phyloP scores from a whole-genome alignment of 2,329 filamentous ascomycete species.

The Aspergillus sp. region DNA sequence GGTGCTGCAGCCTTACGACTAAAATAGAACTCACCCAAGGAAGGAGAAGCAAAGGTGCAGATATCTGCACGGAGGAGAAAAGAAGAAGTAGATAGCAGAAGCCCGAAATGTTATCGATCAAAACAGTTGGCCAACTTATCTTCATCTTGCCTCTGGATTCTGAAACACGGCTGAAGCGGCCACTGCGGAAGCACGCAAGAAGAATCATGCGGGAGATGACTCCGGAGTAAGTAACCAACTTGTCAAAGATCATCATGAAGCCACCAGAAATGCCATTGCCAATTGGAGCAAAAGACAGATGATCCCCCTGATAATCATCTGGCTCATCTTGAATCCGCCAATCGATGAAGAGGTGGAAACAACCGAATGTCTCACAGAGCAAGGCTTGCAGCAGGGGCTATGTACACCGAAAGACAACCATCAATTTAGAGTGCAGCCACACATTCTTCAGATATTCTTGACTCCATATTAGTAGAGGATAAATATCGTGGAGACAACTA shows the following conservation, averaged over 20 bases:
- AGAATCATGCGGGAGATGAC: not conserved
- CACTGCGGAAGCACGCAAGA: not conserved
- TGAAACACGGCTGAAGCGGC: not conserved
- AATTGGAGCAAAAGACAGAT: slow-evolving; percentile 10
- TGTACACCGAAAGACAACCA: not conserved
- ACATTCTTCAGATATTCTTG: not conserved
- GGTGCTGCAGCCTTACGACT: slow-evolving; percentile 19
- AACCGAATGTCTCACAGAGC: not conserved
- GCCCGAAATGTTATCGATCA: not conserved
- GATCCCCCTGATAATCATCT: slow-evolving; percentile 10
- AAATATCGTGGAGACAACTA: no score
- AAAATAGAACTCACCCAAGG: not conserved
- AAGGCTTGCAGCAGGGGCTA: not conserved
- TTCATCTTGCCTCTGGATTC: not conserved
- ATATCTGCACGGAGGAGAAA: not conserved
- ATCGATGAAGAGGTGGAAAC: not conserved
- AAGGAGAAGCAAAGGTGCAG: not conserved
- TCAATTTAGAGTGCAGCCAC: not conserved
- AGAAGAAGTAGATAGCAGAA: not conserved
- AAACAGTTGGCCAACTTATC: not conserved
- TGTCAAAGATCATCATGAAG: slow-evolving; percentile 7
- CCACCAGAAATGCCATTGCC: not conserved
- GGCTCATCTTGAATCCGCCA: slow-evolving; percentile 5
- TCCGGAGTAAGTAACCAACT: not conserved
- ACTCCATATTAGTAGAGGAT: no score